These are phyloP conservation scores for Naganishia onofrii DNA, from an alignment of 768 basidiomycete species.

Conservation along the genomic window DNA sequence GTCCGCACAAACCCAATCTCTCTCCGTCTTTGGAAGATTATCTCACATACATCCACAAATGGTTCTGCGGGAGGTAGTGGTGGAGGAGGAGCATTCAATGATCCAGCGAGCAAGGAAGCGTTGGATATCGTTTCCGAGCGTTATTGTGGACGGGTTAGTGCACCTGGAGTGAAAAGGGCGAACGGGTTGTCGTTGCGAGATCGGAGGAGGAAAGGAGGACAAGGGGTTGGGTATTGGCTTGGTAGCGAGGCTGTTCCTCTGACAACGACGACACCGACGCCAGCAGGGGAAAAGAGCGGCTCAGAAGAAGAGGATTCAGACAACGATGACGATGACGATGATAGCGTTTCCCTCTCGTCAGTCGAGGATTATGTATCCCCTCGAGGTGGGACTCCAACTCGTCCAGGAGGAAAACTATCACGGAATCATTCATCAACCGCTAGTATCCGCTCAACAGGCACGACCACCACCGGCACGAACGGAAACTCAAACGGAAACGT, in stretches of 20 bases:
- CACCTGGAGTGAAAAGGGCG: no score
- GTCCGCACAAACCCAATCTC: constrained; percentile 23
- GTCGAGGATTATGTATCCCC: no score
- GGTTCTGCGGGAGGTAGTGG: no score
- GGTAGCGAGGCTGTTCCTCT: not conserved
- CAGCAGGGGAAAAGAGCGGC: not conserved
- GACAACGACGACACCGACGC: not conserved
- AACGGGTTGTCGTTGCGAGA: not conserved
- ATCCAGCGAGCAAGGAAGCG: constrained; percentile 61
- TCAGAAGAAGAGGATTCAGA: constrained; percentile 25
- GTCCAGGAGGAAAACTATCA: constrained; percentile 8
- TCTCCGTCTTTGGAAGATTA: constrained; percentile 80
- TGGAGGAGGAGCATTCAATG: constrained; percentile 42
- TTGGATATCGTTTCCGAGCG: constrained; percentile 76
- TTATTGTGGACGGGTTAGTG: constrained; percentile 58
- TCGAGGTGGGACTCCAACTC: not conserved
- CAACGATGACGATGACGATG: no score
- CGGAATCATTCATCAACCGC: constrained; percentile 18
- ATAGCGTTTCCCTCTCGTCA: no score
- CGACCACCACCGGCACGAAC: not conserved
- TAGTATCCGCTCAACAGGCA: not conserved
- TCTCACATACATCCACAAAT: constrained; percentile 62
- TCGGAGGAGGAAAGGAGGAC: not conserved
- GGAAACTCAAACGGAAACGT: no score
- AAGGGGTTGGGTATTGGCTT: constrained; percentile 19